Base-by-base conservation (phyloP, 345 rosid species). In the Cardamine resedifolia region DNA sequence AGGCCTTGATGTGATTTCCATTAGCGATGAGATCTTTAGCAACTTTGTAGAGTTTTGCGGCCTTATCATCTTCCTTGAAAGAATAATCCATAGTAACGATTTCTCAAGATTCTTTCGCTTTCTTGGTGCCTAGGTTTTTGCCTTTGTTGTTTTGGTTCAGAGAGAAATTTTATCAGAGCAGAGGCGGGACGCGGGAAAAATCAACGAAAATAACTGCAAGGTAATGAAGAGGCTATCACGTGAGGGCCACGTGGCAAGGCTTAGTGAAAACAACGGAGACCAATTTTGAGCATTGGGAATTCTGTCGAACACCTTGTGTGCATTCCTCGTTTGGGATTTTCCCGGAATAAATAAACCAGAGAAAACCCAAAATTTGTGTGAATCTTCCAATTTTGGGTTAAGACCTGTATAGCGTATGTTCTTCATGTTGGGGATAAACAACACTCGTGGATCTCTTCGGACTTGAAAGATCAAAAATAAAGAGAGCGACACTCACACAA, bases 221-320 rank as follows among this genome's bases (percentile, higher is more conserved):
- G 34, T 3, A 33, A 4, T 2, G 10, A 31, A 45, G 57, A 58
- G 41, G 50, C 31, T 21, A 50, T 61, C 68, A 39, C 75, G 68
- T 71, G 75, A 50, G 68, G 18, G 75, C 3, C 68, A 61, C 68
- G 75, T 61, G 68, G 48, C 41, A 47, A 57, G 21, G 43, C 30
- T 28, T 19, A 41, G 9, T 48, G 8, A 11, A 34, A 66, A 30
- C 16, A 18, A 21, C 19, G 41, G 9, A 41, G 43, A 27, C 30
- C 66, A 47, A n/a, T 43, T 47, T 34, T 16, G 38, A 2, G 21
- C 52, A 11, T 8, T 71, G 61, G 31, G 50, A 4, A 38, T 50
- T 60, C 21, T 50, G 44, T 61, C 75, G 12, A 71, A 50, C 68
- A 61, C 7, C 21, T 71, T 71, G 16, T 51, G 68, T 16, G 62